Base-by-base conservation (phyloP, 169 alveolate species). In the Cyclospora cayetanensis region DNA sequence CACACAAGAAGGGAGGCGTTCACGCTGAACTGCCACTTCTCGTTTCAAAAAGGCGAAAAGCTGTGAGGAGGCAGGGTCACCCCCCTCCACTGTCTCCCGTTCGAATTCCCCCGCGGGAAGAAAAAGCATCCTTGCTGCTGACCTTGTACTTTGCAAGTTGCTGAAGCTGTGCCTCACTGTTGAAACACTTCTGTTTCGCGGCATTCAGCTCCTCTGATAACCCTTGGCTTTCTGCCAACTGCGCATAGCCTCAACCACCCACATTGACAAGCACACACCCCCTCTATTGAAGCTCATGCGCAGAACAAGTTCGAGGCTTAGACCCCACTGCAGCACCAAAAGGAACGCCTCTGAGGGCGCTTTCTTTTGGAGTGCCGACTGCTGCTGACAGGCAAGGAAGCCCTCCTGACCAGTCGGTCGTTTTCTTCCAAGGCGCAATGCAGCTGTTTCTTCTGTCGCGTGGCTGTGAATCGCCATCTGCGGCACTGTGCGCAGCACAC, bases 111-210 rank as follows among this genome's bases (percentile, higher is more conserved):
- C n/a, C n/a, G n/a, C n/a, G n/a, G n/a, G n/a, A n/a, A n/a, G n/a
- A n/a, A n/a, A n/a, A n/a, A n/a, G n/a, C n/a, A n/a, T n/a, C n/a
- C n/a, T 12, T 12, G 60, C 20, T 15, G 35, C 83, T 34, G 50
- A 70, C 83, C 83, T 70, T 70, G 46, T 37, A 70, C 27, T 35
- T 70, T 20, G 46, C 22, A 25, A 70, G 83, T 39, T 70, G 83
- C 83, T 70, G 83, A 3, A 31, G 55, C 83, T 70, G 31, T 0
- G 55, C 83, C 52, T 70, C 83, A 27, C 53, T 39, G 39, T 35
- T 70, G n/a, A 70, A 35, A 70, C 50, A 37, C 29, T 35, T 70
- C 25, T 70, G 83, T 29, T 70, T 29, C 12, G 83, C 46, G 7
- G n/a, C 35, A 29, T 39, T 70, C 4, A 70, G 27, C 83, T 70